Evolutionary conservation across 306 rosid species (phyloP).

Genomic region (apple (Malus domestica)): ASM211411v1 NC_041797.1:6168001-6168500

Average conservation of each 20-base stretch:
- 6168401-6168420: conserved; percentile 70
- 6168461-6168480: conserved; percentile 93
- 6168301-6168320: conserved; percentile 42
- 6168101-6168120: conserved; percentile 88
- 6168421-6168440: conserved; percentile 84
- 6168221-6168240: conserved; percentile 45
- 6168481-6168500: conserved; percentile 78
- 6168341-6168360: conserved; percentile 60
- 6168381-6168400: conserved; percentile 81
- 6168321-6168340: conserved; percentile 41
- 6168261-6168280: conserved; percentile 49
- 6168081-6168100: conserved; percentile 90
- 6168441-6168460: conserved; percentile 85
- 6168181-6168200: conserved; percentile 61
- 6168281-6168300: conserved; percentile 41
- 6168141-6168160: conserved; percentile 72
- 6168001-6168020: conserved; percentile 93
- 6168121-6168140: conserved; percentile 81
- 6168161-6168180: conserved; percentile 61
- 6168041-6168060: conserved; percentile 95
- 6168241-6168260: conserved; percentile 58
- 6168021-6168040: conserved; percentile 91
- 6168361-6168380: conserved; percentile 67
- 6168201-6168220: conserved; percentile 38
- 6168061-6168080: conserved; percentile 94